These are phyloP conservation scores for Cercospora janseana DNA, from an alignment of 2,329 filamentous ascomycete species.

Conservation along the genomic window DNA sequence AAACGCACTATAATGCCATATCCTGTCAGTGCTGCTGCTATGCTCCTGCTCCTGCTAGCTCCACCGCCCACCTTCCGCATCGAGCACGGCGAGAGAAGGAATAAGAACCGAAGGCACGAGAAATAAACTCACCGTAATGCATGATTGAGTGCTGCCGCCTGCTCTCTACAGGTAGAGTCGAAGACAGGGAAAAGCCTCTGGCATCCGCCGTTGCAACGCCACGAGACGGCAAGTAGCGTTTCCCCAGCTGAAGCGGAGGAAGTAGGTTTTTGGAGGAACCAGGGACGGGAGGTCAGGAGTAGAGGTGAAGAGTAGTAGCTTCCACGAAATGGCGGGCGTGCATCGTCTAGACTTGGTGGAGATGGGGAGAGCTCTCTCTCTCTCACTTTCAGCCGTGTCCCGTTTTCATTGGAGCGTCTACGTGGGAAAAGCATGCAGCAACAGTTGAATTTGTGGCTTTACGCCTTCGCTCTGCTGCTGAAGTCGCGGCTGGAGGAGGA, in stretches of 20 bases:
- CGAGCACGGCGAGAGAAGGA: not conserved
- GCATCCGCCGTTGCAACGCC: too few relatives aligned
- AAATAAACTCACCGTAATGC: conserved; percentile 11
- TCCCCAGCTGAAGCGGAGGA: too few relatives aligned
- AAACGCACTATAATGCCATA: conserved; percentile 53
- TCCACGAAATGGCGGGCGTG: too few relatives aligned
- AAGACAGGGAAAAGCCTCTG: too few relatives aligned
- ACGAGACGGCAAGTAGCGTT: too few relatives aligned
- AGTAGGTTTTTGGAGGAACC: too few relatives aligned
- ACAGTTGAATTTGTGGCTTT: not conserved
- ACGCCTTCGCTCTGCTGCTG: not conserved
- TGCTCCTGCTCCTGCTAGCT: too few relatives aligned
- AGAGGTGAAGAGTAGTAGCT: too few relatives aligned
- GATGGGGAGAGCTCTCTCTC: not conserved
- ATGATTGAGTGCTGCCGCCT: not conserved
- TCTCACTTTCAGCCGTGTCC: not conserved
- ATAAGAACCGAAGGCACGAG: too few relatives aligned
- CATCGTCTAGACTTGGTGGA: not conserved
- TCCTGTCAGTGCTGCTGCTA: conserved; percentile 10
- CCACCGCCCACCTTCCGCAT: not conserved
- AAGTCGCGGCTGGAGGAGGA: not conserved
- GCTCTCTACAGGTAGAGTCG: too few relatives aligned
- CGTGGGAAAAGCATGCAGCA: not conserved
- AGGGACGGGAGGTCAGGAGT: too few relatives aligned
- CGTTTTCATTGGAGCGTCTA: conserved; percentile 4